Evolutionary conservation across 2,329 filamentous ascomycete genomes (phyloP).

Genomic region (Lithohypha guttulata): DNA sequence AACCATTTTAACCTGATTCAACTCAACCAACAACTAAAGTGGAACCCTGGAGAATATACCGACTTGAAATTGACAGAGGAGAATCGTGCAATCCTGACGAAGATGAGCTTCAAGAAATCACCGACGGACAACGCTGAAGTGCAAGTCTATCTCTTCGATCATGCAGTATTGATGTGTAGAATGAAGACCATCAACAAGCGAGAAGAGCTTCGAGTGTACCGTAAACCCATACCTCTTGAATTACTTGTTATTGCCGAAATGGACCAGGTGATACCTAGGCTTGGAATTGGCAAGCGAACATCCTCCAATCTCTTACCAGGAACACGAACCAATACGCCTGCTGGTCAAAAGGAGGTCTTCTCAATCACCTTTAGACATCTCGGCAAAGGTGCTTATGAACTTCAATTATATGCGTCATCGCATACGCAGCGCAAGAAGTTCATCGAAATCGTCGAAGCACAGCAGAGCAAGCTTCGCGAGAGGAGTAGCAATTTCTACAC

Average conservation of each 20-base stretch:
- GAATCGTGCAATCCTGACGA: conserved; percentile 84
- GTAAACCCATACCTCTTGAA: conserved; percentile 88
- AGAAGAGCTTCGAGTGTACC: conserved; percentile 90
- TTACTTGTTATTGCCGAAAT: conserved; percentile 89
- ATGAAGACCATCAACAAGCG: conserved; percentile 86
- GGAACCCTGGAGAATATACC: conserved; percentile 78
- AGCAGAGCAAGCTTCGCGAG: conserved; percentile 76
- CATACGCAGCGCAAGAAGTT: conserved; percentile 86
- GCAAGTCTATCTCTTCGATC: conserved; percentile 90
- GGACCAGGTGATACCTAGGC: conserved; percentile 81
- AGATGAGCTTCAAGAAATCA: conserved; percentile 85
- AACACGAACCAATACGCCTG: conserved; percentile 42
- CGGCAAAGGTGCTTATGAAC: conserved; percentile 88
- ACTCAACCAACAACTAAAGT: conserved; percentile 83
- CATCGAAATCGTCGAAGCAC: conserved; percentile 87
- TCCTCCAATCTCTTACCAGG: conserved; percentile 71
- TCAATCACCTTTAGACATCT: conserved; percentile 95
- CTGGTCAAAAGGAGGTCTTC: conserved; percentile 62
- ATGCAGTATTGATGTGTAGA: conserved; percentile 82
- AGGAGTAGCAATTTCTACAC: conserved; percentile 58
- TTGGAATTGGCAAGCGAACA: conserved; percentile 71
- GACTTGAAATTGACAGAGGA: conserved; percentile 92
- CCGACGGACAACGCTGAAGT: conserved; percentile 82
- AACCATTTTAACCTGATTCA: conserved; percentile 94
- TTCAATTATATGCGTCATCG: conserved; percentile 77